These are phyloP conservation scores for Galerina sulciceps DNA, from an alignment of 768 basidiomycete species.

Conservation along the genomic window DNA sequence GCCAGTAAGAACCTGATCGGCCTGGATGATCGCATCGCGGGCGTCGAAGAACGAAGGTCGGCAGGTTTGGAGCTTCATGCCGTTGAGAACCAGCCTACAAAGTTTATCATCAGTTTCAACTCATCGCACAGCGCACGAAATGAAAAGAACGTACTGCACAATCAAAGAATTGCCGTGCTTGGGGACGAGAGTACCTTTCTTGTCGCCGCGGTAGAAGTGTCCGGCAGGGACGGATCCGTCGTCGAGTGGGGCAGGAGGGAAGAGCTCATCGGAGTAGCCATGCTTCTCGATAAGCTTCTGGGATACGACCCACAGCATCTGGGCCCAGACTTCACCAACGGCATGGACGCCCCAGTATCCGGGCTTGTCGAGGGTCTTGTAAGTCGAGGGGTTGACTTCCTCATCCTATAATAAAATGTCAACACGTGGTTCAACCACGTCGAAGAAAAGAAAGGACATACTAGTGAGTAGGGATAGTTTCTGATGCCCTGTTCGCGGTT, in stretches of 20 bases:
- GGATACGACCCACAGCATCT: slow-evolving; percentile 83
- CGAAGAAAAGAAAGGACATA: slow-evolving; percentile 26
- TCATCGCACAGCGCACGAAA: neutral
- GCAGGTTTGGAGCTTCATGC: slow-evolving; percentile 96
- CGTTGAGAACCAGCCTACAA: slow-evolving; percentile 76
- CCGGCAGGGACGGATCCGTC: slow-evolving; percentile 68
- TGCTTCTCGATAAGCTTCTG: slow-evolving; percentile 80
- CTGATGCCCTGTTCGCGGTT: slow-evolving; percentile 79
- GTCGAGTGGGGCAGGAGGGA: slow-evolving; percentile 73
- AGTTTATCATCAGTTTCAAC: neutral
- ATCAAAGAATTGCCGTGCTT: slow-evolving; percentile 90
- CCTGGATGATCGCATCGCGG: slow-evolving; percentile 87
- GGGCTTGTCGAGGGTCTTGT: slow-evolving; percentile 92
- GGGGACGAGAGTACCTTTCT: slow-evolving; percentile 71
- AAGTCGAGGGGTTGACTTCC: slow-evolving; percentile 85
- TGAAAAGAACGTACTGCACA: slow-evolving; percentile 55
- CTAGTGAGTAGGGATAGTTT: slow-evolving; percentile 84
- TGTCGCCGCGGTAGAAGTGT: slow-evolving; percentile 70
- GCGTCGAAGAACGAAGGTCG: slow-evolving; percentile 90
- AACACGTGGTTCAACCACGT: neutral
- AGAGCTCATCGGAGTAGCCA: slow-evolving; percentile 77
- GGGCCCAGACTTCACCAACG: slow-evolving; percentile 95
- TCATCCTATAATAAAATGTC: slow-evolving; percentile 42
- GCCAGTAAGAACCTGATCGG: slow-evolving; percentile 87
- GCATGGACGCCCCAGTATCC: slow-evolving; percentile 95